These are phyloP conservation scores for Emergomyces africanus DNA, from an alignment of 2,329 filamentous ascomycete species.

Conservation along the genomic window DNA sequence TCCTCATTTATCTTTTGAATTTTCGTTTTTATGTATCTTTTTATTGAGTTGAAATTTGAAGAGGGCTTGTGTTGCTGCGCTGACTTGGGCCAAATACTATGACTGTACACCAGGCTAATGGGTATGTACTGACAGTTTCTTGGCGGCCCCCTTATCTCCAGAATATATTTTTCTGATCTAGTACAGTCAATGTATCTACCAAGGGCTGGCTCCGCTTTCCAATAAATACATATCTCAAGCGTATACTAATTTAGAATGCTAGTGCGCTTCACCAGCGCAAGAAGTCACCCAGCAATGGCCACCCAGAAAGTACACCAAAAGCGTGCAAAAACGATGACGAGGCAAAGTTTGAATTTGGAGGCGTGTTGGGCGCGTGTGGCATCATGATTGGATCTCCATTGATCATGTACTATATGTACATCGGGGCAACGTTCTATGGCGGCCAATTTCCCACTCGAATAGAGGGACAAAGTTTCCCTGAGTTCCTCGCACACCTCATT, in stretches of 20 bases:
- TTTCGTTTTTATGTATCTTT: not conserved
- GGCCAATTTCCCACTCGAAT: slow-evolving; percentile 63
- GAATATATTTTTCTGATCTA: not conserved
- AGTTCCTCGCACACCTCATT: slow-evolving; percentile 62
- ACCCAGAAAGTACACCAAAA: not conserved
- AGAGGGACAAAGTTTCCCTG: slow-evolving; percentile 50
- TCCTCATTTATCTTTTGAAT: not conserved
- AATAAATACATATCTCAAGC: not conserved
- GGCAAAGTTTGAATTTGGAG: slow-evolving; percentile 71
- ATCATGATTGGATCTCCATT: slow-evolving; percentile 88
- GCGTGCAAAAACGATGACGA: slow-evolving; percentile 2
- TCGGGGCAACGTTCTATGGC: slow-evolving; percentile 82
- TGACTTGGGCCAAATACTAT: not conserved
- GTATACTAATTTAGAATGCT: not conserved
- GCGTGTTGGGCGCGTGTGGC: slow-evolving; percentile 58
- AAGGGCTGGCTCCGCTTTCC: not conserved
- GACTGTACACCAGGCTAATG: not conserved
- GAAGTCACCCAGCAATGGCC: not conserved
- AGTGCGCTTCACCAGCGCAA: not conserved
- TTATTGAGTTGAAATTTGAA: not conserved
- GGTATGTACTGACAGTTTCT: not conserved
- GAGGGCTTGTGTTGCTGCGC: not conserved
- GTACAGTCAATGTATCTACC: not conserved
- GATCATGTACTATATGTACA: slow-evolving; percentile 99
- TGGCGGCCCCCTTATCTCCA: no score